A percentile compares a stretch with the other conserved stretches of the same genome.
phyloP scores from a whole-genome alignment of 2,329 filamentous ascomycete genomes.

The Venturia effusa region DNA sequence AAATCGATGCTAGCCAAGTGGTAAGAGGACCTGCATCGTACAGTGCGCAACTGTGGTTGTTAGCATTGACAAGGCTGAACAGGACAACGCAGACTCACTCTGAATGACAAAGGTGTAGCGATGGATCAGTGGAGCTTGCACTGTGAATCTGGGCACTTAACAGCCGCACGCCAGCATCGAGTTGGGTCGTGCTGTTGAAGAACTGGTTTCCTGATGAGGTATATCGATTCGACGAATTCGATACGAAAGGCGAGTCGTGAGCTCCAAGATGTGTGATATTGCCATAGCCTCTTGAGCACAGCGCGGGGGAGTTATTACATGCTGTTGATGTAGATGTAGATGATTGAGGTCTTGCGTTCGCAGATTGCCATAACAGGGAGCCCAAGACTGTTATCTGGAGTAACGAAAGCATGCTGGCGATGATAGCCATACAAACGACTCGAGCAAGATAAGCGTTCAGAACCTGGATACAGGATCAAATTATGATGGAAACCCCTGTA shows the following conservation, averaged over 20 bases:
- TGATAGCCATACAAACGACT: background rate
- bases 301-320: slow-evolving; percentile 71
- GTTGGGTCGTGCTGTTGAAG: slow-evolving; percentile 59
- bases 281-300: slow-evolving; percentile 62
- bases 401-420: background rate
- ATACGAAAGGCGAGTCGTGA: slow-evolving; percentile 63
- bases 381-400: background rate
- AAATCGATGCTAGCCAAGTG: slow-evolving; percentile 53
- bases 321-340: slow-evolving; percentile 25
- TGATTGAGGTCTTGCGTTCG: slow-evolving; percentile 4
- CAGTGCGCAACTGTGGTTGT: slow-evolving; percentile 38
- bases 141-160: slow-evolving; percentile 64
- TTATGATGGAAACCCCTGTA: background rate
- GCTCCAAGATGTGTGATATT: slow-evolving; percentile 69
- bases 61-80: background rate
- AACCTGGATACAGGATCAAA: background rate
- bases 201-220: slow-evolving; percentile 62
- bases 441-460: background rate
- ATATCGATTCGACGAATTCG: slow-evolving; percentile 50
- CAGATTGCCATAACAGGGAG: slow-evolving; percentile 17
- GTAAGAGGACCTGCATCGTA: slow-evolving; percentile 58
- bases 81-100: slow-evolving; percentile 17
- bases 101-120: slow-evolving; percentile 60
- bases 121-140: slow-evolving; percentile 29
- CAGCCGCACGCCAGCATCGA: slow-evolving; percentile 60